Evolutionary conservation across 345 rosid genomes (phyloP).

Genomic region (Carallia brachiata): DNA sequence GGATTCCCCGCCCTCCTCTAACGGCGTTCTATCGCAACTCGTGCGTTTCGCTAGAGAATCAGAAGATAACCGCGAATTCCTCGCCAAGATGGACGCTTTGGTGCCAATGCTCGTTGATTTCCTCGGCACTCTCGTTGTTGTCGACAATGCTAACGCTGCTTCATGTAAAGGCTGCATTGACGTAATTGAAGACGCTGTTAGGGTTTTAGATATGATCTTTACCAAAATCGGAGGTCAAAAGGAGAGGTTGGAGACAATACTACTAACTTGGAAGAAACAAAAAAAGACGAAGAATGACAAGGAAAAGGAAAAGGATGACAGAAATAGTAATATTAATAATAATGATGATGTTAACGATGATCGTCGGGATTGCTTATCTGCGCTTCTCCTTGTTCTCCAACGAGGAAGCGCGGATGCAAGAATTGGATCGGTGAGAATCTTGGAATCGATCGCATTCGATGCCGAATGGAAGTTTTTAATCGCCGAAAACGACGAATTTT

Average conservation of each 20-base stretch:
- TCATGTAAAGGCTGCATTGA: constrained; percentile 18
- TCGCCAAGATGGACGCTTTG: constrained; percentile 48
- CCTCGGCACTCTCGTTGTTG: constrained; percentile 30
- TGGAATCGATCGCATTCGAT: constrained; percentile 56
- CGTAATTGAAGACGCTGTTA: constrained; percentile 38
- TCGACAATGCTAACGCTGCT: background rate
- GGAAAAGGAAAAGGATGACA: background rate
- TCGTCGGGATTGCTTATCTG: constrained; percentile 32
- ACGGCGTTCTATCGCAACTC: constrained; percentile 31
- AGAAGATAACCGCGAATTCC: constrained; percentile 52
- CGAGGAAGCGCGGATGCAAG: constrained; percentile 40
- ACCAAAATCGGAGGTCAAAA: constrained; percentile 36
- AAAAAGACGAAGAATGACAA: background rate
- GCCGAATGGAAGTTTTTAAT: constrained; percentile 49
- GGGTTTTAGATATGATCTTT: constrained; percentile 42
- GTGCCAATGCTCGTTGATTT: constrained; percentile 49
- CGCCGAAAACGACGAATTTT: constrained; percentile 60
- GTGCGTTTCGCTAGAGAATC: constrained; percentile 49
- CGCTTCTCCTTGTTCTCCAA: constrained; percentile 47
- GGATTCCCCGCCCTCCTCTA: constrained; percentile 5
- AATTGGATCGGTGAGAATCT: constrained; percentile 51
- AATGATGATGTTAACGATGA: too few species aligned
- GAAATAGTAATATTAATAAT: too few species aligned
- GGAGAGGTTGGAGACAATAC: constrained; percentile 32
- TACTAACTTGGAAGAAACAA: constrained; percentile 8